Percentiles rank a stretch among this genome's conserved stretches.
Evolutionary conservation across 495 filamentous ascomycete species (phyloP).

Genomic region (Penicillium manginii): DNA sequence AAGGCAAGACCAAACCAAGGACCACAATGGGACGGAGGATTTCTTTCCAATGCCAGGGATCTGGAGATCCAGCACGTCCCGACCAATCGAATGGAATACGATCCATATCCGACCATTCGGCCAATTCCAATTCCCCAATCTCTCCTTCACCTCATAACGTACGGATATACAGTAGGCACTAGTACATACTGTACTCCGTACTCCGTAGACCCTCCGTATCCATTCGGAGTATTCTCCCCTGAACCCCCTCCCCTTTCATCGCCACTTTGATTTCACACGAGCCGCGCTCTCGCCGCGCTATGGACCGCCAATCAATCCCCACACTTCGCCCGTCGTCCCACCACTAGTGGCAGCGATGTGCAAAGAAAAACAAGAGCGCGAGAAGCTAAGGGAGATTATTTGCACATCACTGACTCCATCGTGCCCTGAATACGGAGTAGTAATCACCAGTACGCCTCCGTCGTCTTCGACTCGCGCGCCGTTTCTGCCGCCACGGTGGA

Average conservation of each 20-base stretch:
- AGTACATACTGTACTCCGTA: too few species aligned
- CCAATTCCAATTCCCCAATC: not conserved
- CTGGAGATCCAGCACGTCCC: not conserved
- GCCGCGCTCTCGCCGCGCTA: slow-evolving; percentile 9
- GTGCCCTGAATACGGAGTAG: too few species aligned
- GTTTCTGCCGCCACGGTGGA: not conserved
- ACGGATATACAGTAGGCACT: too few species aligned
- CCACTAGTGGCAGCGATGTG: slow-evolving; percentile 7
- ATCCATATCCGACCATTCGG: not conserved
- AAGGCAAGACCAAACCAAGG: not conserved
- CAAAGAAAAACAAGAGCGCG: not conserved
- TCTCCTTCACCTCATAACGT: too few species aligned
- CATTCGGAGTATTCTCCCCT: not conserved
- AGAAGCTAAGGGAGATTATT: slow-evolving; percentile 19
- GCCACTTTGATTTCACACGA: not conserved
- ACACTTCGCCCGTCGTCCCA: slow-evolving; percentile 11
- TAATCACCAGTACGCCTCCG: too few species aligned
- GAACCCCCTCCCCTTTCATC: not conserved
- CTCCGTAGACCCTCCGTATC: too few species aligned
- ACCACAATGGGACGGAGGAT: not conserved
- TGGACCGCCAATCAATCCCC: slow-evolving; percentile 16
- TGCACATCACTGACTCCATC: slow-evolving; percentile 19
- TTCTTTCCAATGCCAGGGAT: not conserved
- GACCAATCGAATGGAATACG: not conserved
- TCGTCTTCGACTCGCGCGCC: not conserved